Base-by-base conservation (phyloP, 1,139 yeast genomes). In the Hyphopichia fennica region DNA sequence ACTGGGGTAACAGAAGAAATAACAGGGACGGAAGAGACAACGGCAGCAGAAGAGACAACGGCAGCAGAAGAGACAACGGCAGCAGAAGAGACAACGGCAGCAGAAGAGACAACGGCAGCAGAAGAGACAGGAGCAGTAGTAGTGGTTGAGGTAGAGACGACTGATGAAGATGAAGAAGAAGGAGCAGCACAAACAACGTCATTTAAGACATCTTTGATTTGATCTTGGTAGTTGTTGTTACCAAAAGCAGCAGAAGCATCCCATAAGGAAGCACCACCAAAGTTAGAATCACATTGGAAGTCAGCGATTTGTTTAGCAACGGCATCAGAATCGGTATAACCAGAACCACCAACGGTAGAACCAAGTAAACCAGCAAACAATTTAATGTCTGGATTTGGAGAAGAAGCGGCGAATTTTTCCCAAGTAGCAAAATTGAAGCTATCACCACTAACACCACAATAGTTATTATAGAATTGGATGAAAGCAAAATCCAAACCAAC, bases 391-490 rank as follows among this genome's bases (percentile, higher is more conserved):
- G 56, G 54, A 48, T 56, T 54, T 18, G 63, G 62, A 16, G 63
- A 49, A 22, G 48, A 38, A 19, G 40, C 42, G 14, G 65, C 67
- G 44, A 42, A 62, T 15, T 44, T 35, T 16, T 48, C 44, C 69
- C 69, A 63, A 3, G 63, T 52, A 39, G 56, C 49, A 57, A 58
- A 62, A 51, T 62, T 56, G 35, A 57, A 57, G 13, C 34, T 30
- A 6, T 38, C n/a, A 34, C 45, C 47, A 18, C 48, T 49, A 19
- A 82, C 67, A 37, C 75, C 65, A 63, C 96, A 89, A 61, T 84
- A 80, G 66, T 89, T 89, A 77, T 89, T 89, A 77, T 89, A 89
- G 69, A 89, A 89, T 69, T 89, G 96, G 51, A 89, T 77, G 56
- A 86, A 87, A 6, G 90, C 89, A 62, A 82, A 87, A 65, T 89